phyloP scores from a whole-genome alignment of 805 yeast species.

The Blastobotrys muscicola region DNA sequence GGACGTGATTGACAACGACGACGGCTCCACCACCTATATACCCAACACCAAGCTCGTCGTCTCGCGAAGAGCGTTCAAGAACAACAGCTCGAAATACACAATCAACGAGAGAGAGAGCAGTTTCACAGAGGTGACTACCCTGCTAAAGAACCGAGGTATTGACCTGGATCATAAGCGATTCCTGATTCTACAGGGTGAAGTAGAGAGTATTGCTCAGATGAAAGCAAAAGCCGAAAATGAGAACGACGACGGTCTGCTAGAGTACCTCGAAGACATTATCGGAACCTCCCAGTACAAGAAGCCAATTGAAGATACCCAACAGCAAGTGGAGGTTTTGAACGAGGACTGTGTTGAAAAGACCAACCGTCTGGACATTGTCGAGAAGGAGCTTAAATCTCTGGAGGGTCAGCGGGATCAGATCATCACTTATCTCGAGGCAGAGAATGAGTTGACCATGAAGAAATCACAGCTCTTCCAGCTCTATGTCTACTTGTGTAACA shows the following conservation, averaged over 20 bases:
- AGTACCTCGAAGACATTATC: constrained; percentile 91
- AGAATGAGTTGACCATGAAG: constrained; percentile 47
- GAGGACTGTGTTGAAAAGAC: constrained; percentile 76
- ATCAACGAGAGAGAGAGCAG: constrained; percentile 61
- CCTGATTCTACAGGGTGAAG: constrained; percentile 94
- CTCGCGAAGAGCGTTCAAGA: constrained; percentile 68
- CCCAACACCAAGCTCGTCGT: constrained; percentile 56
- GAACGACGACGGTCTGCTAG: constrained; percentile 86
- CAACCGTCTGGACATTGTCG: constrained; percentile 67
- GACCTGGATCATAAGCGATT: constrained; percentile 94
- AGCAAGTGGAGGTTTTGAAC: constrained; percentile 61
- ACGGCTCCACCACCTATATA: constrained; percentile 36
- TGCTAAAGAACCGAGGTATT: constrained; percentile 73
- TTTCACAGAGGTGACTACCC: constrained; percentile 67
- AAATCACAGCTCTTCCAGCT: constrained; percentile 49
- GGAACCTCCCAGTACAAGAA: constrained; percentile 84
- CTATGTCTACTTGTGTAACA: constrained; percentile 33
- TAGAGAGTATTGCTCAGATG: constrained; percentile 97
- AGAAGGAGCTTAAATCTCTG: constrained; percentile 55
- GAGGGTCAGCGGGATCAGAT: constrained; percentile 64
- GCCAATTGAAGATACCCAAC: constrained; percentile 55
- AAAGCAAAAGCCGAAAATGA: constrained; percentile 92
- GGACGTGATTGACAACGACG: constrained; percentile 54
- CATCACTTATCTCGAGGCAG: constrained; percentile 50
- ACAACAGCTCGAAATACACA: constrained; percentile 69